Base-by-base conservation (phyloP, 495 filamentous ascomycete species). In the Xylaria cubensis region DNA sequence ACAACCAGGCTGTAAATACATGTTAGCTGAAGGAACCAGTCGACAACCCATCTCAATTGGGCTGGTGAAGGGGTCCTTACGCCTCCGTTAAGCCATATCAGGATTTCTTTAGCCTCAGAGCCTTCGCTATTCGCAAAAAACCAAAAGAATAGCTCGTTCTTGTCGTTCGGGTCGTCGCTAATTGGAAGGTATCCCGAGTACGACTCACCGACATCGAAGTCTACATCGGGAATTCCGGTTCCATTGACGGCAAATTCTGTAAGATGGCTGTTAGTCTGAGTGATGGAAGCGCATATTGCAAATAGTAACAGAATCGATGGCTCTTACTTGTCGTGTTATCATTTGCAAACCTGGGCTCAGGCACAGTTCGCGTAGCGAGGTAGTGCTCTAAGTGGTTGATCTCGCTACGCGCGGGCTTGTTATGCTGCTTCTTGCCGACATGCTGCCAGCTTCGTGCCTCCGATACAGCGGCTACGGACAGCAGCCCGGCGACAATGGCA, bases 141-240 rank as follows among this genome's bases (percentile, higher is more conserved):
- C 92, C 93, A 95, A 75, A 93, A 95, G 77, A 87, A 94, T 4
- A 94, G 82, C 76, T 88, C 78, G 63, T 87, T 86, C 0, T 83
- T 86, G 76, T 90, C 87, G 55, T 89, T 83, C 3, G 75, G 73
- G 50, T 81, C 75, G 39, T 78, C 74, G 7, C 83, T 79, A 70
- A 94, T 93, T n/a, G 92, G 87, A 8, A 95, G 78, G n/a, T 92
- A 87, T 29, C 93, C 93, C 9, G 93, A 86, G 76, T 94, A 95
- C 0, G 89, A 91, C 78, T 95, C 93, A 64, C 93, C 93, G 74
- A 93, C 89, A 72, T 95, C 90, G 73, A 93, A 95, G 72, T 90
- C 82, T 9, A 94, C 91, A 34, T 93, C 89, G 0, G 92, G 93
- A 67, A 94, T 88, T 5, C 83, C 84, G 2, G 86, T 86, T 32